phyloP scores from a whole-genome alignment of 352 stramenopile genomes.

The Pythium brachiatum region DNA sequence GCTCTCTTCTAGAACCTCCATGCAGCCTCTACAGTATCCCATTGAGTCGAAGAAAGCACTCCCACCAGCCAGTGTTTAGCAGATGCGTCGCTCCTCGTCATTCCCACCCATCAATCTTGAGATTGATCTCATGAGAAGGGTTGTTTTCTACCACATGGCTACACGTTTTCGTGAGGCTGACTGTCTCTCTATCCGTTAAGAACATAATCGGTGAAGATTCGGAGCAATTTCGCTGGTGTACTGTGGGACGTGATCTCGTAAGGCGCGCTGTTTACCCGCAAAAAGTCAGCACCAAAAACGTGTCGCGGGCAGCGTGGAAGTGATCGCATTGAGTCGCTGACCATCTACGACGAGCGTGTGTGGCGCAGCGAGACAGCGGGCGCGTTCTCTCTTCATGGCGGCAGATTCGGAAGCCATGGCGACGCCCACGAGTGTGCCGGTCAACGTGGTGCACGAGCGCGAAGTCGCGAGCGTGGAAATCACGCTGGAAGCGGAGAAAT shows the following conservation, averaged over 20 bases:
- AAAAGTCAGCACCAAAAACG: conserved; percentile 12
- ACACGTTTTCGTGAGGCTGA: conserved; percentile 4
- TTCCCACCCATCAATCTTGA: not conserved
- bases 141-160: conserved; percentile 24
- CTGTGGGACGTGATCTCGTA: conserved; percentile 1
- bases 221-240: conserved; percentile 5
- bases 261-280: conserved; percentile 7
- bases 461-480: conserved; percentile 2
- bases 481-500: conserved; percentile 15
- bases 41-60: not conserved
- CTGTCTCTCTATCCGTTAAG: conserved; percentile 1
- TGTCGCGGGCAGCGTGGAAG: conserved; percentile 1
- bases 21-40: not conserved
- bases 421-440: conserved; percentile 13
- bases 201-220: conserved; percentile 20
- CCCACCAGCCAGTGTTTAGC: not conserved
- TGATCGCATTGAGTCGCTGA: conserved; percentile 3
- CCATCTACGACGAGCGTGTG: not conserved
- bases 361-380: not conserved
- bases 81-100: not conserved
- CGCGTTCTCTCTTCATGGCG: conserved; percentile 9
- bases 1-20: not conserved
- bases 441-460: not conserved
- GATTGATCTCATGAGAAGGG: not conserved
- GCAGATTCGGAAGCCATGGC: conserved; percentile 21